Percentiles rank a stretch among this genome's conserved stretches.
phyloP scores from a whole-genome alignment of 2,329 filamentous ascomycete genomes.

The Periconia sp. region DNA sequence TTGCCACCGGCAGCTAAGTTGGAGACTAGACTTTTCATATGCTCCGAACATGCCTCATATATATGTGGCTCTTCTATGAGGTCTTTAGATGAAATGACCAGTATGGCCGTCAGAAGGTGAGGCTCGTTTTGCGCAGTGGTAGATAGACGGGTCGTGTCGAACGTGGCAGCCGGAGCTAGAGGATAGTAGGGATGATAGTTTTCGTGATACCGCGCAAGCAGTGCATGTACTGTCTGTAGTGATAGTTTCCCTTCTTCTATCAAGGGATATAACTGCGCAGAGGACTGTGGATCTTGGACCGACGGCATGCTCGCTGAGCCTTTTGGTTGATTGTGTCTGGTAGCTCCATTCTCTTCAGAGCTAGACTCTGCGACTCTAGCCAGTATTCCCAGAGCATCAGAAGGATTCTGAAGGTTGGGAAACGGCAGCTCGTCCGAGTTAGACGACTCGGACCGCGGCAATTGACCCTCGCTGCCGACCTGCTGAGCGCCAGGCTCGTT shows the following conservation, averaged over 20 bases:
- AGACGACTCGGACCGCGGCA: slow-evolving; percentile 35
- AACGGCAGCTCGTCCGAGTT: slow-evolving; percentile 44
- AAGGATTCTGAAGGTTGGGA: slow-evolving; percentile 56
- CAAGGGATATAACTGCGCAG: slow-evolving; percentile 47
- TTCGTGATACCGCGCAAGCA: slow-evolving; percentile 65
- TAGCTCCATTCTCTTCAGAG: slow-evolving; percentile 31
- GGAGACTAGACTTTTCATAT: slow-evolving; percentile 73
- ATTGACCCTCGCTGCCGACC: slow-evolving; percentile 21
- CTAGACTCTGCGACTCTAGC: slow-evolving; percentile 53
- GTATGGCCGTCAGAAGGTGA: slow-evolving; percentile 71
- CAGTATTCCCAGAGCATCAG: slow-evolving; percentile 56
- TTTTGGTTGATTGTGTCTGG: slow-evolving; percentile 19
- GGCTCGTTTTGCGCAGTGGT: slow-evolving; percentile 66
- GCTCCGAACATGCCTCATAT: slow-evolving; percentile 69
- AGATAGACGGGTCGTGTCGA: slow-evolving; percentile 60
- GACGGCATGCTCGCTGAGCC: slow-evolving; percentile 15
- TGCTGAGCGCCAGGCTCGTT: slow-evolving; percentile 21
- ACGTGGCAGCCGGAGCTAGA: slow-evolving; percentile 66
- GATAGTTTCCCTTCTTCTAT: slow-evolving; percentile 50
- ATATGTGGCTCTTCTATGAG: slow-evolving; percentile 67
- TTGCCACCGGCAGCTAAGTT: slow-evolving; percentile 70
- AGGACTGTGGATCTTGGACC: slow-evolving; percentile 20
- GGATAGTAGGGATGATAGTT: slow-evolving; percentile 75
- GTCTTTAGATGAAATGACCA: slow-evolving; percentile 75
- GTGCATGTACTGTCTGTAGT: slow-evolving; percentile 56